These are phyloP conservation scores for Crithidia fasciculata DNA, from an alignment of 208 protist genomes.

Conservation along the genomic window DNA sequence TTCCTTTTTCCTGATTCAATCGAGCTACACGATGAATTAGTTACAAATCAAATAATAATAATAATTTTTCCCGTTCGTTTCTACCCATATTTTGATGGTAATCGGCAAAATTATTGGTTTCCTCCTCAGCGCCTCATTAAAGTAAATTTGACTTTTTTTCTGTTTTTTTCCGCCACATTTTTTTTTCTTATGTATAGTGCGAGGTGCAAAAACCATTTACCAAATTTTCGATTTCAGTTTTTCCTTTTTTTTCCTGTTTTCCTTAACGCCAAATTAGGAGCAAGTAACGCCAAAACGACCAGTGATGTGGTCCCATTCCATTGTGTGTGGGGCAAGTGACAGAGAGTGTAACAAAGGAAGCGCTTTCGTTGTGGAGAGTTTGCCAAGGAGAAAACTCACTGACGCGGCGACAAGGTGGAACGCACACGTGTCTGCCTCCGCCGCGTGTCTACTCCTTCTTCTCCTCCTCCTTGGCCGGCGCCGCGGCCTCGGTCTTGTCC, in stretches of 20 bases:
- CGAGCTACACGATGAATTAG: not conserved
- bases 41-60: not conserved
- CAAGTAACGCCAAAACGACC: constrained; percentile 19
- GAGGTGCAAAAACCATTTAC: not conserved
- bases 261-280: constrained; percentile 6
- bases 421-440: constrained; percentile 14
- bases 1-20: not conserved
- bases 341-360: constrained; percentile 6
- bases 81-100: not conserved
- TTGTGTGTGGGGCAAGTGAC: constrained; percentile 1
- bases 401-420: constrained; percentile 14
- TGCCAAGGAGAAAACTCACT: constrained; percentile 7
- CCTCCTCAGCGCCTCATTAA: too few species aligned
- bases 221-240: constrained; percentile 6
- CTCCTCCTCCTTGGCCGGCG: not conserved
- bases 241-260: constrained; percentile 28
- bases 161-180: constrained; percentile 4
- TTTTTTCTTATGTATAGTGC: not conserved
- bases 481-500: not conserved
- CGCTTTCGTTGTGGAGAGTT: not conserved
- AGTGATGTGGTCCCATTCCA: constrained; percentile 5
- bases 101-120: too few species aligned
- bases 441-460: constrained; percentile 19
- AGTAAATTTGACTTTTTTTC: constrained; percentile 10
- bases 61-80: not conserved